phyloP scores from a whole-genome alignment of 2,329 filamentous ascomycete genomes.

The Scedosporium minutisporum region DNA sequence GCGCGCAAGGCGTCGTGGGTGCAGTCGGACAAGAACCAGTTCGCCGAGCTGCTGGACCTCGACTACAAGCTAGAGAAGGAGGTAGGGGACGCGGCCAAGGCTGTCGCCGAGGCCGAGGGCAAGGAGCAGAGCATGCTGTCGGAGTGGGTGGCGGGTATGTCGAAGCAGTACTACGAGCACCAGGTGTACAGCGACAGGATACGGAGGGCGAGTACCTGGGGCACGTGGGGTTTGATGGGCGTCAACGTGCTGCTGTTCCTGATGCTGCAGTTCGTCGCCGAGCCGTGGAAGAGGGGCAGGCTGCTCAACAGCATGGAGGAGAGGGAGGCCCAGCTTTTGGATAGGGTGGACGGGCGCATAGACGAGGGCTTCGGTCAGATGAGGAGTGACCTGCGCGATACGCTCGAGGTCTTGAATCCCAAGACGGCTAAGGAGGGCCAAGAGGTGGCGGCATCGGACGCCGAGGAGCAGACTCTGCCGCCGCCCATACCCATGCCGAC shows the following conservation, averaged over 20 bases:
- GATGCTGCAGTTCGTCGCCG: constrained; percentile 76
- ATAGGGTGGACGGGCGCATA: constrained; percentile 29
- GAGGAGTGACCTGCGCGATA: constrained; percentile 24
- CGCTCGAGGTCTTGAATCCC: constrained; percentile 18
- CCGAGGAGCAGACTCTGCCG: constrained; percentile 20
- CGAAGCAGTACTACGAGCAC: constrained; percentile 93
- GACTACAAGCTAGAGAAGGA: constrained; percentile 90
- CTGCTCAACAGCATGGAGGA: constrained; percentile 78
- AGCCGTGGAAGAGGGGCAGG: constrained; percentile 78
- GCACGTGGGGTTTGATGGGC: constrained; percentile 96
- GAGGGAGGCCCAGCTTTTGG: constrained; percentile 53
- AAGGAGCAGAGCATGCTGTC: constrained; percentile 69
- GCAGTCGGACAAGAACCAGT: constrained; percentile 78
- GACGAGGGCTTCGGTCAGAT: constrained; percentile 7
- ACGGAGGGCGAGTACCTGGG: constrained; percentile 91
- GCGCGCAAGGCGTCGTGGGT: constrained; percentile 92
- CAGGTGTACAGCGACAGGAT: constrained; percentile 99
- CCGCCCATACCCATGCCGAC: constrained; percentile 14
- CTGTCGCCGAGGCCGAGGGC: constrained; percentile 65
- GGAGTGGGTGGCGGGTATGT: constrained; percentile 69
- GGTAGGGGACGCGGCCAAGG: constrained; percentile 62
- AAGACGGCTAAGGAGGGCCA: constrained; percentile 15
- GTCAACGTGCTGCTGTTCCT: constrained; percentile 87
- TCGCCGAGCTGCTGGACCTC: constrained; percentile 82
- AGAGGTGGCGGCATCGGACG: constrained; percentile 10